These are phyloP conservation scores for Lentinula novae-zelandiae DNA, from an alignment of 1,284 basidiomycete species.

Conservation along the genomic window DNA sequence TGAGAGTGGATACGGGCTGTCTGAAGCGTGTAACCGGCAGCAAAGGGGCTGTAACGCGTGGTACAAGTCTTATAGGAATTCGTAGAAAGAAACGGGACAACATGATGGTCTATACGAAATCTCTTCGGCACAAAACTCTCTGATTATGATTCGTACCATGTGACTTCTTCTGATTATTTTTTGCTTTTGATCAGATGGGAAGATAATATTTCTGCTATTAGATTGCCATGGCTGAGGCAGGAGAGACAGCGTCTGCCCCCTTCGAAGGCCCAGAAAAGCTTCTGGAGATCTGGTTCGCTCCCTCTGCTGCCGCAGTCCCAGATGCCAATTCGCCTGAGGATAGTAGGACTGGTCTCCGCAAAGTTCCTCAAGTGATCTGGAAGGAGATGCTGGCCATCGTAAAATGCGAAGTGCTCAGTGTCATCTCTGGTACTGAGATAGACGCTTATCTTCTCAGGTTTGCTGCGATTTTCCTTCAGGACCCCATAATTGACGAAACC, in stretches of 20 bases:
- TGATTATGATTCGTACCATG: neutral
- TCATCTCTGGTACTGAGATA: conserved; percentile 81
- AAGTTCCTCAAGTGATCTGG: conserved; percentile 79
- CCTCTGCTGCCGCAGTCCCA: conserved; percentile 61
- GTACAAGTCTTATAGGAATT: conserved; percentile 23
- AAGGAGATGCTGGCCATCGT: conserved; percentile 98
- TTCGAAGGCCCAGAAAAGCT: conserved; percentile 96
- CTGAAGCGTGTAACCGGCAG: conserved; percentile 38
- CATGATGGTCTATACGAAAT: conserved; percentile 16
- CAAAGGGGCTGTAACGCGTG: conserved; percentile 37
- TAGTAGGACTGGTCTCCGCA: conserved; percentile 68
- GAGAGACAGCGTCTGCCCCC: conserved; percentile 44
- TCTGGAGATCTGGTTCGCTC: conserved; percentile 97
- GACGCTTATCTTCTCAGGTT: conserved; percentile 97
- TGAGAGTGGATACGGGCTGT: conserved; percentile 24
- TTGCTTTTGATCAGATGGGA: neutral
- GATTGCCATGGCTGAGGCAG: conserved; percentile 16
- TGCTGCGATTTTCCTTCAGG: conserved; percentile 6
- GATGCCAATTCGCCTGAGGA: conserved; percentile 34
- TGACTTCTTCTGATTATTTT: neutral
- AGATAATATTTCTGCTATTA: neutral
- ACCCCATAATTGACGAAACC: conserved; percentile 15
- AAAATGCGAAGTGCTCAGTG: conserved; percentile 94
- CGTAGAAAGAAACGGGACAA: conserved; percentile 23
- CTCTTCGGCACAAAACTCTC: neutral